phyloP scores from a whole-genome alignment of 768 basidiomycete genomes.

The Boletus bicolor region DNA sequence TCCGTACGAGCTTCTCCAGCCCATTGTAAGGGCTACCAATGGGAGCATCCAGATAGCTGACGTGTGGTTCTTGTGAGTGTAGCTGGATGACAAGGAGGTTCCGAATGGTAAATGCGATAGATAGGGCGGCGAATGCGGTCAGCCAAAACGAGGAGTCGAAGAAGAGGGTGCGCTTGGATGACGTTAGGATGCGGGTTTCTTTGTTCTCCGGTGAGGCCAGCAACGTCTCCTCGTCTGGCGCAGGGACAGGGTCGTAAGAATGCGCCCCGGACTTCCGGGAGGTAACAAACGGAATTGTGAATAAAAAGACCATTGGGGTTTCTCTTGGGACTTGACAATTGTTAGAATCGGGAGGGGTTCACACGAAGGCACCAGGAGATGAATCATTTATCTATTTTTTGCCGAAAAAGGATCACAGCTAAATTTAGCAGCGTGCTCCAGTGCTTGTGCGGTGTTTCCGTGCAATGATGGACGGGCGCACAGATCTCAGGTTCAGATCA shows the following conservation, averaged over 20 bases:
- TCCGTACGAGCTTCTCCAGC: constrained; percentile 22
- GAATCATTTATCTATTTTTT: constrained; percentile 5
- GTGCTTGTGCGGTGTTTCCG: constrained; percentile 11
- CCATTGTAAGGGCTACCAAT: constrained; percentile 23
- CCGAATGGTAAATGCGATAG: constrained; percentile 18
- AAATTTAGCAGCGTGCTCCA: background rate
- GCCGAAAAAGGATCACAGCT: background rate
- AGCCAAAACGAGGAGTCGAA: constrained; percentile 19
- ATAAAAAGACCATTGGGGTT: constrained; percentile 5
- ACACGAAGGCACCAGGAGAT: background rate
- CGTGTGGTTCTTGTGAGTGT: background rate
- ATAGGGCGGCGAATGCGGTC: constrained; percentile 14
- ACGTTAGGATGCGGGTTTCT: background rate
- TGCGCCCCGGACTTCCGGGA: background rate
- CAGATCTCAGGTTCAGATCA: background rate
- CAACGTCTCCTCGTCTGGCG: constrained; percentile 17
- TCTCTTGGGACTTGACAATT: background rate
- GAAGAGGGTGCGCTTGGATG: background rate
- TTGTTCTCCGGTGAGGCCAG: background rate
- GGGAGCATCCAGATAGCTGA: constrained; percentile 6
- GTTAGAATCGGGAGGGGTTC: background rate
- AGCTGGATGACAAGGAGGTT: constrained; percentile 20
- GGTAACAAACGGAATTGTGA: background rate
- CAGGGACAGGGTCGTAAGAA: constrained; percentile 14
- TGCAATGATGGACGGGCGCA: background rate